Base-by-base conservation (phyloP, 2,329 filamentous ascomycete genomes). In the Ceratocystis ficicola region DNA sequence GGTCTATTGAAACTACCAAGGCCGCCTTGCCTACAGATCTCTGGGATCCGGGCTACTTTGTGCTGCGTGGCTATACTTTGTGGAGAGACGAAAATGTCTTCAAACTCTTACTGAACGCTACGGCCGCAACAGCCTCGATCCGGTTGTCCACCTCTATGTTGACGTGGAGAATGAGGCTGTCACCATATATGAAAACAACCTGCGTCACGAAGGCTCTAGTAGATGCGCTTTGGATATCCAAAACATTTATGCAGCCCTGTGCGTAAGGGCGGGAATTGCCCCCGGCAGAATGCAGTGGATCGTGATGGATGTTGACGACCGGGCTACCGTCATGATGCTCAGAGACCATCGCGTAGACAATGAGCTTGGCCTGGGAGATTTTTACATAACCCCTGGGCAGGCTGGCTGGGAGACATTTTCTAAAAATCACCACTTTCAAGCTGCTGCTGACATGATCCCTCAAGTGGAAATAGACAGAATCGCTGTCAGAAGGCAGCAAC, bases 361-460 rank as follows among this genome's bases (percentile, higher is more conserved):
- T 2, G 6, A 1, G 5, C 7, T 10, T 8, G 22, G 22, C n/a
- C 6, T 0, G 10, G 0, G 1, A 1, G 46, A 50, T 7, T 20
- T 50, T 22, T 6, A n/a, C 3, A 10, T 50, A 3, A 3, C 8
- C 17, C n/a, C n/a, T 7, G 46, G n/a, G 1, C n/a, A 50, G 7
- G 5, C 7, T 3, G 46, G 7, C 17, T 50, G 46, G 46, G 2
- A 3, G 2, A 0, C 20, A 7, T 50, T 50, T 50, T 2, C 46
- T 4, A 10, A 5, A 1, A 50, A 0, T 25, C 22, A 25, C 22
- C 2, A 22, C 46, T 48, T n/a, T 5, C 3, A 17, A 17, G 8
- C 12, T 22, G 46, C 46, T 8, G 10, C 46, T 10, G 10, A 10
- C 1, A n/a, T 50, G 46, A 22, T 22, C 6, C 46, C 46, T 2